phyloP scores from a whole-genome alignment of 768 basidiomycete species.

The Tricholoma matsutake region DNA sequence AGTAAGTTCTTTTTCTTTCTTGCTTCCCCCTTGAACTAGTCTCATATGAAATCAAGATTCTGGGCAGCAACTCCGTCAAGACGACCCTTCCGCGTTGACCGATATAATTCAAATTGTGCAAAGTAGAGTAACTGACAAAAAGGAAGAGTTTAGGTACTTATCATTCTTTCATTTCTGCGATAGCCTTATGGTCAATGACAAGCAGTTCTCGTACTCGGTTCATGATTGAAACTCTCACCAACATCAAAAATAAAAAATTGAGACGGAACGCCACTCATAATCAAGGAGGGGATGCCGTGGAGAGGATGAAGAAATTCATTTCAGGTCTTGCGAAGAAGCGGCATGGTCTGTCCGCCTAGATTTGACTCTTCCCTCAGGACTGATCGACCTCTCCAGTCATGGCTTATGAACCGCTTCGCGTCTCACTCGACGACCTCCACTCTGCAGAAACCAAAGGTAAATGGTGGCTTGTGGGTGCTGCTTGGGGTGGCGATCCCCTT shows the following conservation, averaged over 20 bases:
- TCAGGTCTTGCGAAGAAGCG: conserved; percentile 71
- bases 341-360: conserved; percentile 46
- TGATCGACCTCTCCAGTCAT: conserved; percentile 46
- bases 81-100: conserved; percentile 89
- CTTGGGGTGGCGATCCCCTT: conserved; percentile 91
- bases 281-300: conserved; percentile 72
- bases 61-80: conserved; percentile 87
- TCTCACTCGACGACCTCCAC: conserved; percentile 82
- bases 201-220: conserved; percentile 85
- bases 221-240: conserved; percentile 91
- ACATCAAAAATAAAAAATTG: conserved; percentile 89
- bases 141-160: conserved; percentile 49
- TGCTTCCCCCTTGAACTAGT: background rate
- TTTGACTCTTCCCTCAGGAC: background rate
- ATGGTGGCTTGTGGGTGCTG: conserved; percentile 99
- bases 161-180: background rate
- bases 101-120: conserved; percentile 88
- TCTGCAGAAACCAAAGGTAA: conserved; percentile 85
- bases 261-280: conserved; percentile 63
- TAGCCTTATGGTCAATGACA: conserved; percentile 2
- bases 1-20: conserved; percentile 45
- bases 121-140: conserved; percentile 54
- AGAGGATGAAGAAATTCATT: conserved; percentile 88
- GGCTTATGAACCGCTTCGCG: conserved; percentile 81
- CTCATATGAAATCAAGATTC: conserved; percentile 53